A percentile compares a stretch with the other conserved stretches of the same genome.
These are phyloP conservation scores for Eimeria sp. DNA, from an alignment of 169 alveolate genomes.

Conservation along the genomic window DNA sequence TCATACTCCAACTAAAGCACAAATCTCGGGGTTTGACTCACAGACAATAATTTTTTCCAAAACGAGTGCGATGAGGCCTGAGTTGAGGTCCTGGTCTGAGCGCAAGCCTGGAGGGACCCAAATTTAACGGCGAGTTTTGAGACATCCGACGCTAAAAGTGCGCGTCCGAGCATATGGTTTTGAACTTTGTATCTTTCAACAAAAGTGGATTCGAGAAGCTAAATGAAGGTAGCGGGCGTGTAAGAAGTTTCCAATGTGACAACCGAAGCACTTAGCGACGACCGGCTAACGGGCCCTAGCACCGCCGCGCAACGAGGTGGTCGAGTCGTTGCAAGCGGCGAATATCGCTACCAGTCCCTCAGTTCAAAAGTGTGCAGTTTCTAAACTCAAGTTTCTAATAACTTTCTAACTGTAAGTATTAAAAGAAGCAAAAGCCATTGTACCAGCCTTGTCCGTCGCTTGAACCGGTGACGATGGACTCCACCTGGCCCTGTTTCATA, in stretches of 20 bases:
- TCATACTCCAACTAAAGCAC: not conserved
- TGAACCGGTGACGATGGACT: not conserved
- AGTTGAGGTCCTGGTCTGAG: not conserved
- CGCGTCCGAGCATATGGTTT: not conserved
- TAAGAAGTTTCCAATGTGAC: not conserved
- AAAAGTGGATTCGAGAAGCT: not conserved
- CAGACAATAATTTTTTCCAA: not conserved
- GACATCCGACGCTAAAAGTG: not conserved
- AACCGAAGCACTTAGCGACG: not conserved
- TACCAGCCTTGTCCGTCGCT: not conserved
- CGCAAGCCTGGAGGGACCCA: not conserved
- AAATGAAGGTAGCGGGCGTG: not conserved
- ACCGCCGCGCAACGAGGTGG: not conserved
- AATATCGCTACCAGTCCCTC: not conserved
- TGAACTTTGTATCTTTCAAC: not conserved
- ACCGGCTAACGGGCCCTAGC: slow-evolving; percentile 15
- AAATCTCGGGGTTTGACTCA: not conserved
- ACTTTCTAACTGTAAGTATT: not conserved
- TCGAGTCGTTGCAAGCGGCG: not conserved
- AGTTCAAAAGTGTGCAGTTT: not conserved
- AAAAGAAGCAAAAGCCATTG: not conserved
- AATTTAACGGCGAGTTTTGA: not conserved
- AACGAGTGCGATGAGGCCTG: not conserved
- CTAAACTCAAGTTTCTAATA: not conserved
- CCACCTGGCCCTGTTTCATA: not conserved